Evolutionary conservation across 2,329 filamentous ascomycete genomes (phyloP).

Genomic region (Stemphylium beticola): DNA sequence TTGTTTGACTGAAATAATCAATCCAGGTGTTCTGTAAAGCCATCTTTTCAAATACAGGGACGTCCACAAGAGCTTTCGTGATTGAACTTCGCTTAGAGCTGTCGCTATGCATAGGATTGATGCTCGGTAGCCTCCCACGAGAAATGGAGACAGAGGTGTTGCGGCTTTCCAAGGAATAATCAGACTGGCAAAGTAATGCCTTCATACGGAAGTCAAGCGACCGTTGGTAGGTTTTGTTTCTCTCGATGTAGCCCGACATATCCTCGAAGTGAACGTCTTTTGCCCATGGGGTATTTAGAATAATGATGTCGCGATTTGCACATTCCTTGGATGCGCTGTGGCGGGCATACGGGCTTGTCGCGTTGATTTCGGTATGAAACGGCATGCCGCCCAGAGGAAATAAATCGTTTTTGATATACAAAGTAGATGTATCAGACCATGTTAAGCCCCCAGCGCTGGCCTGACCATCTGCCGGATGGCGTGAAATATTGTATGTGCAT

Average conservation of each 20-base stretch:
- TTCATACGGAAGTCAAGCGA: slow-evolving; percentile 22
- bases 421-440: no score
- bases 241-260: background rate
- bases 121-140: background rate
- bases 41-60: no score
- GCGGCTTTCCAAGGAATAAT: background rate
- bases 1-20: no score
- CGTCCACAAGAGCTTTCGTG: background rate
- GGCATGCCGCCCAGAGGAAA: no score
- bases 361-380: no score
- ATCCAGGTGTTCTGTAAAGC: no score
- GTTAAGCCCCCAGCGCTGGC: no score
- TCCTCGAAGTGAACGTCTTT: background rate
- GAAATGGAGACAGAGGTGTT: background rate
- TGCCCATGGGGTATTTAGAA: slow-evolving; percentile 27
- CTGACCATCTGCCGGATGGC: no score
- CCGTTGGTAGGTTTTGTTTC: slow-evolving; percentile 17
- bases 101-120: background rate
- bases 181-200: slow-evolving; percentile 13
- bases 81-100: background rate
- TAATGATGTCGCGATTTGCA: slow-evolving; percentile 19
- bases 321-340: slow-evolving; percentile 21
- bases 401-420: no score
- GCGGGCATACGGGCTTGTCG: slow-evolving; percentile 14
- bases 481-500: no score